Conservation (phyloP, 2,329 filamentous ascomycete species). For the Aphanoascus verrucosus region DNA sequence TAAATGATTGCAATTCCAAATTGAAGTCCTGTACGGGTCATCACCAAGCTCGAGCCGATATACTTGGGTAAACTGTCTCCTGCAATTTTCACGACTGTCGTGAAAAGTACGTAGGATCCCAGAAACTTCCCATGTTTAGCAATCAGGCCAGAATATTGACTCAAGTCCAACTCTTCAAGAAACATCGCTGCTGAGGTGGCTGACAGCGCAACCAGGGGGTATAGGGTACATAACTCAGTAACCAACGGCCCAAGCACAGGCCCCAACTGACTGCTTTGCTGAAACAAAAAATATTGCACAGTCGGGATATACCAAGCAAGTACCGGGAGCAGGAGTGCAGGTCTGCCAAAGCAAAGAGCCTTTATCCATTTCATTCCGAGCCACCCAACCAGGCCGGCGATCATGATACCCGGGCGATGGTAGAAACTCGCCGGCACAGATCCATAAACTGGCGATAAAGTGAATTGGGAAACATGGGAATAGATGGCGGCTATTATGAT, state of each 20-base stretch:
- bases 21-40: slow-evolving; percentile 64
- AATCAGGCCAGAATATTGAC: slow-evolving; percentile 45
- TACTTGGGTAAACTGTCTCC: slow-evolving; percentile 36
- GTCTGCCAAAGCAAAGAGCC: slow-evolving; percentile 41
- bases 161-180: slow-evolving; percentile 49
- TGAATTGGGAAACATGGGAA: slow-evolving; percentile 47
- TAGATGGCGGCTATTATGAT: slow-evolving; percentile 18
- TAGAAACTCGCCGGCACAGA: slow-evolving; percentile 64
- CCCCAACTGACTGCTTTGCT: slow-evolving; percentile 55
- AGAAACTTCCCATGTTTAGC: slow-evolving; percentile 56
- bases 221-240: slow-evolving; percentile 63
- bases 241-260: slow-evolving; percentile 61
- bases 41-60: slow-evolving; percentile 52
- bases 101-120: slow-evolving; percentile 56
- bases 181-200: slow-evolving; percentile 53
- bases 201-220: slow-evolving; percentile 56
- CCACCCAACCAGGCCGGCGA: slow-evolving; percentile 61
- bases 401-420: slow-evolving; percentile 57
- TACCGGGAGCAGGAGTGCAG: slow-evolving; percentile 51
- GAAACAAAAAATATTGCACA: slow-evolving; percentile 60
- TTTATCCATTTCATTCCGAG: slow-evolving; percentile 49
- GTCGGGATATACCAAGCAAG: slow-evolving; percentile 65
- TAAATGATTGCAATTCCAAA: slow-evolving; percentile 56
- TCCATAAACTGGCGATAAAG: slow-evolving; percentile 79
- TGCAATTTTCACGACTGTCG: slow-evolving; percentile 34